These are phyloP conservation scores for Nissolia schottii DNA, from an alignment of 306 rosid species.

Conservation along the genomic window DNA sequence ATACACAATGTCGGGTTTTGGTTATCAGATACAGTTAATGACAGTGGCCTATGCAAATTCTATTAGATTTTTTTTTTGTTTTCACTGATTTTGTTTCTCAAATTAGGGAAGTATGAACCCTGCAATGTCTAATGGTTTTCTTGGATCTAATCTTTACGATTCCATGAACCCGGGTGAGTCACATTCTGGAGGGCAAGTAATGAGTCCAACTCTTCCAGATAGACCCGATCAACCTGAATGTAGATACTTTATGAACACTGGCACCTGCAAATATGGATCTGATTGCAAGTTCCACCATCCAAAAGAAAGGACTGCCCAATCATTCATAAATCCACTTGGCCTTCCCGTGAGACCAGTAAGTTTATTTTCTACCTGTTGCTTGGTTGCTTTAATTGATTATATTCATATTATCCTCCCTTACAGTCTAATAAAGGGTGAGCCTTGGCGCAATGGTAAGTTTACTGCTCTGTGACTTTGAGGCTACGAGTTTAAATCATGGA, in stretches of 20 bases:
- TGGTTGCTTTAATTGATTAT: background rate
- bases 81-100: slow-evolving; percentile 17
- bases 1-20: background rate
- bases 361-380: slow-evolving; percentile 16
- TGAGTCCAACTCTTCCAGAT: slow-evolving; percentile 57
- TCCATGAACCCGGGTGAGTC: slow-evolving; percentile 46
- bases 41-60: background rate
- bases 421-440: no score
- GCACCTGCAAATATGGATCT: slow-evolving; percentile 84
- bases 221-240: slow-evolving; percentile 92
- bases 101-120: slow-evolving; percentile 63
- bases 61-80: background rate
- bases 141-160: slow-evolving; percentile 59
- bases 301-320: slow-evolving; percentile 59
- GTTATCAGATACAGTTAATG: background rate
- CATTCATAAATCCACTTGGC: slow-evolving; percentile 54
- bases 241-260: slow-evolving; percentile 75
- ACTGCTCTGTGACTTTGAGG: no score
- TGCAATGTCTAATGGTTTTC: slow-evolving; percentile 46
- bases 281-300: slow-evolving; percentile 93
- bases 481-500: no score
- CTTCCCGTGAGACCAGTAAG: slow-evolving; percentile 94
- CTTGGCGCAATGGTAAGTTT: no score
- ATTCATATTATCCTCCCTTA: no score
- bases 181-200: slow-evolving; percentile 52